A percentile compares a stretch with the other conserved stretches of the same genome.
Conservation (phyloP, 768 basidiomycete genomes). For the Mycena sanguinolenta region DNA sequence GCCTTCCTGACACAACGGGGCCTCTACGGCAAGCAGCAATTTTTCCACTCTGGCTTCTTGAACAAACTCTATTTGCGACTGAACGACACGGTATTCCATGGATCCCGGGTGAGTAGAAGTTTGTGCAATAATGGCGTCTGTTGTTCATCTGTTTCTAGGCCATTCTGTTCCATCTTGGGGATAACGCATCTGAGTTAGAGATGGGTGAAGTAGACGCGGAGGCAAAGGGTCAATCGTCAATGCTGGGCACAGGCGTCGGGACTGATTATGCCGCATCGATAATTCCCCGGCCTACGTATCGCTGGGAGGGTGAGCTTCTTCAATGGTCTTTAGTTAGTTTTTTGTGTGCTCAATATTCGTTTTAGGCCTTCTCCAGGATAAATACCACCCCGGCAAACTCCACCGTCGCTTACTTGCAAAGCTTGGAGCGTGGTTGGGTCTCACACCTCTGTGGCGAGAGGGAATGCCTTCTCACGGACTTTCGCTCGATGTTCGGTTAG, state of each 20-base stretch:
- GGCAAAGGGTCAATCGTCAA: constrained; percentile 59
- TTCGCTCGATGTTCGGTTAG: constrained; percentile 69
- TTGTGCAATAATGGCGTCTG: not conserved
- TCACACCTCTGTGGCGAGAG: constrained; percentile 73
- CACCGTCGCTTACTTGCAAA: constrained; percentile 62
- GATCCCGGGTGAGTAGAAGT: constrained; percentile 60
- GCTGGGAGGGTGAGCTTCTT: constrained; percentile 63
- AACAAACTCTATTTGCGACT: constrained; percentile 81
- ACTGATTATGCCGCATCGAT: constrained; percentile 77
- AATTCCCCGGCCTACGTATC: constrained; percentile 70
- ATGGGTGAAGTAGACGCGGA: constrained; percentile 75
- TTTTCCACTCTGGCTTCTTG: constrained; percentile 74
- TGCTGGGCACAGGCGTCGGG: constrained; percentile 75
- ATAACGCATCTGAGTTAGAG: constrained; percentile 63
- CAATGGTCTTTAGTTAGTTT: not conserved
- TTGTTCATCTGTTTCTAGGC: constrained; percentile 54
- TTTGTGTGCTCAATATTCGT: not conserved
- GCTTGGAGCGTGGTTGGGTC: constrained; percentile 76
- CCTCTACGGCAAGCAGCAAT: constrained; percentile 63
- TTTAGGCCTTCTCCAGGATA: constrained; percentile 68
- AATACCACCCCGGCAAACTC: constrained; percentile 52
- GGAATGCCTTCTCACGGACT: constrained; percentile 67
- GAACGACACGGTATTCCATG: constrained; percentile 74
- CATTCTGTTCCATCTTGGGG: constrained; percentile 73
- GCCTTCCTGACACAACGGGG: constrained; percentile 74